Conservation (phyloP, 2,329 filamentous ascomycete genomes). For the Ophiostoma sp. region DNA sequence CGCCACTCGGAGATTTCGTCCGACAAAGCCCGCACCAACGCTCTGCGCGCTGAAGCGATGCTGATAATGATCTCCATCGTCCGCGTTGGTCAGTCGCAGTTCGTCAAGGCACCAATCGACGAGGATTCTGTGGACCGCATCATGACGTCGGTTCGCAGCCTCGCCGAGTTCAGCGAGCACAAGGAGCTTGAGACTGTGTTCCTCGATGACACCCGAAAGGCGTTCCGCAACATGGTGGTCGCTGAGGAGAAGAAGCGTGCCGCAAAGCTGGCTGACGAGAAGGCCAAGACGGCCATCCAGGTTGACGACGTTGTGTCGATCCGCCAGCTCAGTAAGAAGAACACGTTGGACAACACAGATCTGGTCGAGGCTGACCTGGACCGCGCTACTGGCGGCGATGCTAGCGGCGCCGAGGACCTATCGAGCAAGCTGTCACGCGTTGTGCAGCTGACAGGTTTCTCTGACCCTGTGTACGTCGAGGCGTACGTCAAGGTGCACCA, state of each 20-base stretch:
- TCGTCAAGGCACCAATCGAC: constrained; percentile 95
- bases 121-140: constrained; percentile 98
- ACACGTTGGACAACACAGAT: constrained; percentile 75
- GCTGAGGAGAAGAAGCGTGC: constrained; percentile 96
- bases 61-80: constrained; percentile 99
- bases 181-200: constrained; percentile 92
- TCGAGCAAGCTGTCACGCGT: constrained; percentile 94
- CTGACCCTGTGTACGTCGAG: constrained; percentile 97
- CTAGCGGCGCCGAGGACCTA: constrained; percentile 73
- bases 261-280: constrained; percentile 89
- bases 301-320: constrained; percentile 94
- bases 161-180: constrained; percentile 85
- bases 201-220: constrained; percentile 90
- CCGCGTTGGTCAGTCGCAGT: constrained; percentile 96
- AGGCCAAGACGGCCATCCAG: constrained; percentile 90
- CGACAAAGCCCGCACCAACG: constrained; percentile 85
- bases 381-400: constrained; percentile 89
- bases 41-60: constrained; percentile 94
- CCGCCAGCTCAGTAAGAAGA: constrained; percentile 90
- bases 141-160: constrained; percentile 92
- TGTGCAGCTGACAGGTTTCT: constrained; percentile 96
- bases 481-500: constrained; percentile 98
- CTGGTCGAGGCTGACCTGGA: constrained; percentile 88
- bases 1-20: constrained; percentile 90
- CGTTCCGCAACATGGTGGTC: constrained; percentile 95